Evolutionary conservation across 2,329 filamentous ascomycete species (phyloP), one percentile per base, ranked within the genome.

Genomic region (Beauveria sp.): DNA sequence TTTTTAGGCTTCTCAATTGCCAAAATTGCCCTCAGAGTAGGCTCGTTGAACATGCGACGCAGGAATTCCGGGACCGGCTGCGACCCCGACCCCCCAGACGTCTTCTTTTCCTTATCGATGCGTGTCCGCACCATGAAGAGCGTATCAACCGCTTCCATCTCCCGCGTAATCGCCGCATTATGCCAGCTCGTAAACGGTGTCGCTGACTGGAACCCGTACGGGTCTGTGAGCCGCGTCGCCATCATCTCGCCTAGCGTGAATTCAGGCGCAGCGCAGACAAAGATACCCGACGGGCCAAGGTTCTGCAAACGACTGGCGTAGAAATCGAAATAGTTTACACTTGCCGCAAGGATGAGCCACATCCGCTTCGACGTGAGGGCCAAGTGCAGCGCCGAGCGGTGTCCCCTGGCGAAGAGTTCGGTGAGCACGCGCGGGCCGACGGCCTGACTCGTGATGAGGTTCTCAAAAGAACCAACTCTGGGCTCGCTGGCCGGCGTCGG

Each of bases 311-410:
- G 52, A 0, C 65, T 63, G 0, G 64, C 63, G 1, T 63, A 52
- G 28, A 70, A 68, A 18, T 74, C 67, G 63, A 66, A 73, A 1
- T 72, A 61, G 16, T 69, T 69, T 30, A 69, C 65, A 3, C 66
- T 69, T 5, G 56, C 61, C 7, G 65, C 63, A 4, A 74, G 24
- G 1, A 66, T 58, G 3, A 53, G 43, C 67, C 70, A 75, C 5
- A 65, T 56, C 5, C 62, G 14, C 2, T 64, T 66, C 20, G 65
- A 67, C 3, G 67, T 62, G 2, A 66, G 43, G 0, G 70, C 68
- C 5, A 71, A 40, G 1, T 63, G 63, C 5, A 70, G 57, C 0
- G 70, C 63, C 2, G 66, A 46, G 12, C 62, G 65, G 55, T 68
- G 65, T 0, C 73, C 73, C 1, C 67, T 24, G 1, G 61, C 62